Conservation (phyloP, 1,139 yeast species). For the Candida sp. region DNA sequence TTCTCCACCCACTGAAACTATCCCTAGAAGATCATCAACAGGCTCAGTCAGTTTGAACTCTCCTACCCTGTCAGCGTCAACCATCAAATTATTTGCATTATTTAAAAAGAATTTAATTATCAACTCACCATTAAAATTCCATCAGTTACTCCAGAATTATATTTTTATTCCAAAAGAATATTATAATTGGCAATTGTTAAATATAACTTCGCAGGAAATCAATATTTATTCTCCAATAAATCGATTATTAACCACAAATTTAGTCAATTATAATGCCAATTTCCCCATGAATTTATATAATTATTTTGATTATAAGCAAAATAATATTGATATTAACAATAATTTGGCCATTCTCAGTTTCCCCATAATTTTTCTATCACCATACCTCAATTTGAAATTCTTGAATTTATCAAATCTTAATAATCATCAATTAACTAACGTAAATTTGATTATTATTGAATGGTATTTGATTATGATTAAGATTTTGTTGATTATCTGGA, state of each 20-base stretch:
- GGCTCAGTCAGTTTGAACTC: conserved; percentile 1
- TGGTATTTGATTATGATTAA: conserved; percentile 40
- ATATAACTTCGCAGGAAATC: conserved; percentile 38
- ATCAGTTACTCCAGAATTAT: conserved; percentile 40
- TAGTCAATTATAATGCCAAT: conserved; percentile 10
- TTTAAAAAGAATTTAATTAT: conserved; percentile 42
- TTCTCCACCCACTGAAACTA: conserved; percentile 7
- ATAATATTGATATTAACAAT: conserved; percentile 31
- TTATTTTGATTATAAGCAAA: conserved; percentile 18
- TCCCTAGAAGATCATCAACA: conserved; percentile 1
- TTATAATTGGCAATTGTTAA: conserved; percentile 39
- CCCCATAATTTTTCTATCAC: conserved; percentile 34
- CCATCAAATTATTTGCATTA: conserved; percentile 24
- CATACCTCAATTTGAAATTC: conserved; percentile 11
- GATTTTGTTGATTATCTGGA: conserved; percentile 20
- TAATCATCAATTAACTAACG: conserved; percentile 12
- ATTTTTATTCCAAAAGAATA: conserved; percentile 33
- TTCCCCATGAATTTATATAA: conserved; percentile 11
- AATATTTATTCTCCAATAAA: conserved; percentile 15
- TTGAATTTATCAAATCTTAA: conserved; percentile 15
- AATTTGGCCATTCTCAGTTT: conserved; percentile 42
- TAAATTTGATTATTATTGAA: conserved; percentile 26
- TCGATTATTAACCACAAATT: conserved; percentile 7
- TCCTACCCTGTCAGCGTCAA: conserved; percentile 4
- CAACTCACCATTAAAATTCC: conserved; percentile 43